Conservation (phyloP, 2,329 filamentous ascomycete species). For the Chaetomium strumarium region DNA sequence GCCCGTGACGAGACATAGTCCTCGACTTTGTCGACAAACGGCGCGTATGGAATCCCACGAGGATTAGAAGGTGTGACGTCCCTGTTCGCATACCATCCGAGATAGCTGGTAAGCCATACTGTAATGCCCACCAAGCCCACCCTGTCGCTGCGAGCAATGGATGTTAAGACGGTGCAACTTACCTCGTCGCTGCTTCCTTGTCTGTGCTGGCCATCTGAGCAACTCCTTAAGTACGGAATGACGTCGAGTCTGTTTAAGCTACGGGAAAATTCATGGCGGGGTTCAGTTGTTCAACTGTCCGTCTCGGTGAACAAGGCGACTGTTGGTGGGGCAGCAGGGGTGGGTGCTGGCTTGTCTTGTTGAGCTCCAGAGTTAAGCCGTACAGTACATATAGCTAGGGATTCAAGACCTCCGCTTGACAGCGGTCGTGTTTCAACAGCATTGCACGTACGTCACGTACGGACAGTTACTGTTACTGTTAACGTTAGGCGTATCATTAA, state of each 20-base stretch:
- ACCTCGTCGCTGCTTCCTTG: conserved; percentile 10
- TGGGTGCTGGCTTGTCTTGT: neutral
- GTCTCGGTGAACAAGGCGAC: conserved; percentile 1
- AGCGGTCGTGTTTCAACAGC: too few relatives aligned
- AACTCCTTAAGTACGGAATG: neutral
- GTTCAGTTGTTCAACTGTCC: neutral
- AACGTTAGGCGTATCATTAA: too few relatives aligned
- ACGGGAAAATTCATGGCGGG: conserved; percentile 18
- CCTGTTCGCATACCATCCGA: conserved; percentile 31
- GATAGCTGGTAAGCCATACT: neutral
- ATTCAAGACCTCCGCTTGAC: too few relatives aligned
- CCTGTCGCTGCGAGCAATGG: neutral
- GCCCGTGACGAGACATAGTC: conserved; percentile 75
- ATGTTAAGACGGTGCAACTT: neutral
- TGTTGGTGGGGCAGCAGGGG: conserved; percentile 3
- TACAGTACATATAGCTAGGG: too few relatives aligned
- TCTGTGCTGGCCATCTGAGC: conserved; percentile 13
- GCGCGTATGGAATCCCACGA: conserved; percentile 74
- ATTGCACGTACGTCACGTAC: too few relatives aligned
- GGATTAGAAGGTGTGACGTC: conserved; percentile 61
- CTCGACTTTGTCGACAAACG: conserved; percentile 83
- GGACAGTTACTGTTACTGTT: too few relatives aligned
- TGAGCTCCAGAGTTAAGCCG: neutral
- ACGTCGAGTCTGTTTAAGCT: conserved; percentile 1
- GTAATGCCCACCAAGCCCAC: neutral